Conservation (phyloP, 2,329 filamentous ascomycete species). For the Daldinia eschscholtzii region DNA sequence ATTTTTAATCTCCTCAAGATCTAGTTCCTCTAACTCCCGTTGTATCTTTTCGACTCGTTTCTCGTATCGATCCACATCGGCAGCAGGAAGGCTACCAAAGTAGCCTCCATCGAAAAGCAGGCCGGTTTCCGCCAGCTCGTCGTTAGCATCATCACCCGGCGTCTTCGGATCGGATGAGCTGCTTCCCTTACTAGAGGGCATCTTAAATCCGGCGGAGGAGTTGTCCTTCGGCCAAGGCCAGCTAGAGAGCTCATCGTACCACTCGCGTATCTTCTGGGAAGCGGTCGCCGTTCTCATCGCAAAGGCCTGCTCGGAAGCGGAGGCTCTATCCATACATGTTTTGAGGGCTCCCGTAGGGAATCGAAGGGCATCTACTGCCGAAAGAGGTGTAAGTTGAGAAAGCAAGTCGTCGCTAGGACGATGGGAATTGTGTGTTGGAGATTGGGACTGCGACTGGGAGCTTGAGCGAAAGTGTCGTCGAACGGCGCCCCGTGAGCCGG, state of each 20-base stretch:
- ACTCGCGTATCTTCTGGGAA: constrained; percentile 77
- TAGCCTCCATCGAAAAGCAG: constrained; percentile 59
- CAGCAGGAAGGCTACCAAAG: constrained; percentile 77
- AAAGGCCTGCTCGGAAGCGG: constrained; percentile 76
- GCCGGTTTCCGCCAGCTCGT: constrained; percentile 43
- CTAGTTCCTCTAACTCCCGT: constrained; percentile 74
- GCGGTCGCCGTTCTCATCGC: constrained; percentile 77
- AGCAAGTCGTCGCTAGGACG: constrained; percentile 69
- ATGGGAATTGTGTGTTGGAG: constrained; percentile 62
- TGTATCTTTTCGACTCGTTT: constrained; percentile 79
- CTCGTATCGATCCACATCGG: constrained; percentile 77
- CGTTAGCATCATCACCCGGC: constrained; percentile 41
- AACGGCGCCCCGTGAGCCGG: constrained; percentile 55
- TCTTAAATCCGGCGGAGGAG: constrained; percentile 67
- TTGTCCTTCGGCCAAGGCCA: constrained; percentile 69
- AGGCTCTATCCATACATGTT: constrained; percentile 72
- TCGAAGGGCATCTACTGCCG: constrained; percentile 71
- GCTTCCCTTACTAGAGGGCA: constrained; percentile 58
- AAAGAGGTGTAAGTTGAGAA: constrained; percentile 70
- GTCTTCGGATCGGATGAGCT: constrained; percentile 52
- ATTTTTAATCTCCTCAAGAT: constrained; percentile 88
- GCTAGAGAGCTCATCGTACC: constrained; percentile 76
- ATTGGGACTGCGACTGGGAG: constrained; percentile 61
- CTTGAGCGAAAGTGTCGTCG: constrained; percentile 57
- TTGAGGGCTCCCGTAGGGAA: constrained; percentile 66